These are phyloP conservation scores for Ichthyophthirius multifiliis DNA, from an alignment of 169 alveolate species.

Conservation along the genomic window DNA sequence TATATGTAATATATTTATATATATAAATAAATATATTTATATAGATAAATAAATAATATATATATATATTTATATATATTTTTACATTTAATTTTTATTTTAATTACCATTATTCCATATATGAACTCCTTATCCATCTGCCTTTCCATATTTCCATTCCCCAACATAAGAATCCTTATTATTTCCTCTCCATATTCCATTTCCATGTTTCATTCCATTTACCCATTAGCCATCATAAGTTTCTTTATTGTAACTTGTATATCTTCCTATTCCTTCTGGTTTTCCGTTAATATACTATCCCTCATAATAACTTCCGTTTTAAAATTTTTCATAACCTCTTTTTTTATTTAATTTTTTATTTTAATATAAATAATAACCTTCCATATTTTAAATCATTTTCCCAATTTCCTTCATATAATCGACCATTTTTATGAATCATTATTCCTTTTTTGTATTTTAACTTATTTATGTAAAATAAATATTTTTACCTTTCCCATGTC, in stretches of 20 bases:
- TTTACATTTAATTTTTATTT: neutral
- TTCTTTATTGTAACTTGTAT: constrained; percentile 48
- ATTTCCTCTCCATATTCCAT: constrained; percentile 57
- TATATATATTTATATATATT: neutral
- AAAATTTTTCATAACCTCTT: constrained; percentile 43
- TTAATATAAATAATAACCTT: neutral
- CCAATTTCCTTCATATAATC: constrained; percentile 53
- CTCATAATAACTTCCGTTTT: constrained; percentile 37
- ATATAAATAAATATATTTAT: too few relatives aligned
- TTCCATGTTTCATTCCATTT: constrained; percentile 52
- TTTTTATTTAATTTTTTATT: neutral
- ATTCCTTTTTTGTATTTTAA: neutral
- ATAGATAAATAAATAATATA: too few relatives aligned
- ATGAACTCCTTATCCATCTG: constrained; percentile 68
- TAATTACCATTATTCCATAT: constrained; percentile 43
- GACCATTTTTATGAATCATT: constrained; percentile 40
- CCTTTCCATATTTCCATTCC: constrained; percentile 66
- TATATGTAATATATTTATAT: too few relatives aligned
- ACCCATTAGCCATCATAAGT: constrained; percentile 58
- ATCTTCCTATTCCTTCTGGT: constrained; percentile 54
- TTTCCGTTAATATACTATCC: constrained; percentile 45
- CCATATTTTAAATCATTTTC: constrained; percentile 48
- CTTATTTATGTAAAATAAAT: neutral
- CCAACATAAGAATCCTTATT: constrained; percentile 54
- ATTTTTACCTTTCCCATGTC: constrained; percentile 5